Evolutionary conservation across 352 stramenopile species (phyloP).

Genomic region (Phytophthora meadii): DNA sequence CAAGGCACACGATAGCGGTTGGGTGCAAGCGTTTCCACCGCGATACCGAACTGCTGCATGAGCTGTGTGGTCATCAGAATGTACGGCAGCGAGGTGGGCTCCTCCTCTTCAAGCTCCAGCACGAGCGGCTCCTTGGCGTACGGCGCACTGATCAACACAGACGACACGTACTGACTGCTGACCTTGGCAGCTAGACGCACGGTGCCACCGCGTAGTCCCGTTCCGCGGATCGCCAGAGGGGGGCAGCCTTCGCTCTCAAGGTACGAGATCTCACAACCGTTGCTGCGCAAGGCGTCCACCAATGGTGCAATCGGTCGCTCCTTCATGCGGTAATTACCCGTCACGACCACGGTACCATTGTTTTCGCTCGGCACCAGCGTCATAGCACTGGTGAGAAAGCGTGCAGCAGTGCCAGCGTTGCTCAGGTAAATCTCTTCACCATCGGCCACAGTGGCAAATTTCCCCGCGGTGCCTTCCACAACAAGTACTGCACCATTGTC

Average conservation of each 20-base stretch:
- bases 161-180: constrained; percentile 97
- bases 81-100: constrained; percentile 97
- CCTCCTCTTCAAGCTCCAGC: constrained; percentile 95
- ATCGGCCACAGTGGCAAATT: constrained; percentile 56
- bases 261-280: constrained; percentile 84
- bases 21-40: constrained; percentile 89
- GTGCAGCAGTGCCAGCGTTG: constrained; percentile 94
- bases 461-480: constrained; percentile 77
- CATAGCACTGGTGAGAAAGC: constrained; percentile 94
- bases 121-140: constrained; percentile 81
- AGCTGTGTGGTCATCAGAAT: constrained; percentile 94
- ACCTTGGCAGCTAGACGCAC: constrained; percentile 93
- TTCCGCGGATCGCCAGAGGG: constrained; percentile 80
- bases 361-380: constrained; percentile 60
- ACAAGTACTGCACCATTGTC: constrained; percentile 77
- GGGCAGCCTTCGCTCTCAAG: constrained; percentile 68
- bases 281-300: constrained; percentile 93
- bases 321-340: constrained; percentile 96
- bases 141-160: constrained; percentile 95
- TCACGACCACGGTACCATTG: constrained; percentile 75
- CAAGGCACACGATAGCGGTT: constrained; percentile 82
- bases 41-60: constrained; percentile 97
- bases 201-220: constrained; percentile 73
- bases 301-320: constrained; percentile 97
- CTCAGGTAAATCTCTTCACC: constrained; percentile 82